Percentiles rank a stretch among this genome's conserved stretches.
Evolutionary conservation across 345 rosid species (phyloP).

Genomic region (Eucalyptus decipiens): DNA sequence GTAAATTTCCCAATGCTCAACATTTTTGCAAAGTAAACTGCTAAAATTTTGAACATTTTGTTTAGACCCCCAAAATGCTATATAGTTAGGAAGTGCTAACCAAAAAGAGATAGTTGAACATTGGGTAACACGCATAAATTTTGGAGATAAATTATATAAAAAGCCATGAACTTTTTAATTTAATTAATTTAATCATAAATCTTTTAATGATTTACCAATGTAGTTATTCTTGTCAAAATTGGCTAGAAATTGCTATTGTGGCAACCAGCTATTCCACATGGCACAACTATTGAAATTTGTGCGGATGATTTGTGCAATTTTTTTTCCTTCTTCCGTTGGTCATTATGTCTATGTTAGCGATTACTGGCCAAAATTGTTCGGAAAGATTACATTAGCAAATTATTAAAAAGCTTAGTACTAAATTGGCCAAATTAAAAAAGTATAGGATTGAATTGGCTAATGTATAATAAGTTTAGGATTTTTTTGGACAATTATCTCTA

Average conservation of each 20-base stretch:
- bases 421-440: neutral
- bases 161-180: accelerated
- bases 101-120: neutral
- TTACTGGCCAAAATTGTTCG: accelerated
- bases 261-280: accelerated
- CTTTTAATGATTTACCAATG: neutral
- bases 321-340: accelerated
- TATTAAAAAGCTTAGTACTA: accelerated
- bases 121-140: neutral
- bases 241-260: accelerated
- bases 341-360: accelerated
- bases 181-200: neutral
- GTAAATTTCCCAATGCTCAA: neutral
- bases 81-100: accelerated
- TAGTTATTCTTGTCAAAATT: neutral
- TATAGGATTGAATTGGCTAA: accelerated
- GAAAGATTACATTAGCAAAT: neutral
- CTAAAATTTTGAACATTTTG: neutral
- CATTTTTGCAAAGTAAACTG: neutral
- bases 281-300: accelerated
- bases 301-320: neutral
- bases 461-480: accelerated
- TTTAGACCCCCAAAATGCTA: neutral
- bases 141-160: neutral
- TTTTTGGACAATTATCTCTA: neutral